Base-by-base conservation (phyloP, 1,284 basidiomycete species). In the Heterobasidion parviporum region DNA sequence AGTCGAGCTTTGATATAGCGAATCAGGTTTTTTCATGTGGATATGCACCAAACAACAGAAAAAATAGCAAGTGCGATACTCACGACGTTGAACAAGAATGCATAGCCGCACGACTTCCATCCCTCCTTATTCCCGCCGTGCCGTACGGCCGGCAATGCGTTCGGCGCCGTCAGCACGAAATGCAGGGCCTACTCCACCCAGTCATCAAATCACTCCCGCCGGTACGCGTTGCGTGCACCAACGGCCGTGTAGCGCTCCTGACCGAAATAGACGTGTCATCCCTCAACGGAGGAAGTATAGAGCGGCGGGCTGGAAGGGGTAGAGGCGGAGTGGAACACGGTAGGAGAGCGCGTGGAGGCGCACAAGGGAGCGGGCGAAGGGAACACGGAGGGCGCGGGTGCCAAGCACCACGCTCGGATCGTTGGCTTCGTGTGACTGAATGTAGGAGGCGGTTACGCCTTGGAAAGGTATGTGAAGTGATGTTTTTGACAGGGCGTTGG, bases 151-250 rank as follows among this genome's bases (percentile, higher is more conserved):
- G 82, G 83, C 12, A 79, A 68, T 26, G 79, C 77, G 61, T 83
- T 81, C 6, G 81, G 78, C 10, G 80, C 81, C 3, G 79, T 81
- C 52, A 88, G 67, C 32, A 88, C 67, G 57, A 81, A 80, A 68
- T 88, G 83, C 33, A 85, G 69, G 6, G 71, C 71, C 18, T 75
- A 61, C 45, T 74, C 71, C 50, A 79, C 72, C 83, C 82, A 85
- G 41, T 78, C 74, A 56, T 74, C 70, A 59, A 73, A 71, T 74
- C 78, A 80, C 38, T 65, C 60, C 20, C 63, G 62, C 3, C 69
- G 67, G 54, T 76, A 82, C 5, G 63, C 64, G 54, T 81, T 72
- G 1, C 79, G 71, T 59, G 69, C 60, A 10, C 68, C 70, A 3
- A 75, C 70, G 59, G 78, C 76, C 10, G 68, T 60, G 66, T 74